phyloP scores from a whole-genome alignment of 306 rosid species.

The Potentilla sterilis region DNA sequence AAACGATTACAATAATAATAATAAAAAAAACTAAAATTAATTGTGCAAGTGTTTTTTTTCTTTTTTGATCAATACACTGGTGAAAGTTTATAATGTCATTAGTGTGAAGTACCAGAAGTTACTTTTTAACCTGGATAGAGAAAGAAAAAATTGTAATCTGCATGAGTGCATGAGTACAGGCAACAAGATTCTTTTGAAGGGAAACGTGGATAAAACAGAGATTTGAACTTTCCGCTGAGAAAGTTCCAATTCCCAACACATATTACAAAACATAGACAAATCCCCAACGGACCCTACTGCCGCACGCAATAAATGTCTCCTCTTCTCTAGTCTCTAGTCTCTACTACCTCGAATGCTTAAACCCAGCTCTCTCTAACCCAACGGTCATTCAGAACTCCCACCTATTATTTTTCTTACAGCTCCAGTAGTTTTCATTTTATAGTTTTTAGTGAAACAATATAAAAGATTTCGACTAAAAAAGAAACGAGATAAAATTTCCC shows the following conservation, averaged over 20 bases:
- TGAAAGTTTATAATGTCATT: too few relatives aligned
- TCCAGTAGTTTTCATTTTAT: not conserved
- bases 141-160: too few relatives aligned
- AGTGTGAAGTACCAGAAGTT: too few relatives aligned
- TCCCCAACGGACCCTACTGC: not conserved
- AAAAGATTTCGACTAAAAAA: too few relatives aligned
- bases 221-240: not conserved
- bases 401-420: not conserved
- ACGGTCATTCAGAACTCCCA: constrained; percentile 3
- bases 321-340: not conserved
- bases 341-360: not conserved
- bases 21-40: too few relatives aligned
- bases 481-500: not conserved
- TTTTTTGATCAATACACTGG: too few relatives aligned
- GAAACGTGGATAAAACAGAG: not conserved
- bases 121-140: too few relatives aligned
- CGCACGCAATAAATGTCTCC: constrained; percentile 1
- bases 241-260: not conserved
- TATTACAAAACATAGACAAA: too few relatives aligned
- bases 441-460: not conserved
- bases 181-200: too few relatives aligned
- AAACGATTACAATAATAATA: too few relatives aligned
- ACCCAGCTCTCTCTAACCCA: constrained; percentile 17
- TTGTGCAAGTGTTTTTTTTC: too few relatives aligned
- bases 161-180: too few relatives aligned